A percentile compares a stretch with the other conserved stretches of the same genome.
Conservation (phyloP, 208 protist genomes). For the Trypanosoma mega region DNA sequence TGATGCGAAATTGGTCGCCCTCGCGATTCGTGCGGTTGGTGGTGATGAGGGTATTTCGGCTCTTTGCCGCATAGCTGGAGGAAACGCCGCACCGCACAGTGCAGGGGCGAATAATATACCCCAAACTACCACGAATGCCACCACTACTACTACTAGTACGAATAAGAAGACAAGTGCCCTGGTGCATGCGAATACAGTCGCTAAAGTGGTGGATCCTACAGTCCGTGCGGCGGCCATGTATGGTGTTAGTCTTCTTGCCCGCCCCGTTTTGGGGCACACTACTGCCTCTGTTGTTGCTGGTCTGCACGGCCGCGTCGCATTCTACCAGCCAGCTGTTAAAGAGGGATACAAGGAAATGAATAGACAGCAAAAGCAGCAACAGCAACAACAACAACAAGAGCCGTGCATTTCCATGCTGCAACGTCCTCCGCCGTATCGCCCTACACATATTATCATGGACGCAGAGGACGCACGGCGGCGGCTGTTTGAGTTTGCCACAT, state of each 20-base stretch:
- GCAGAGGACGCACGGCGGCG: constrained; percentile 27
- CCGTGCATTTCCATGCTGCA: too few relatives aligned
- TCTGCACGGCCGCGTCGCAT: constrained; percentile 7
- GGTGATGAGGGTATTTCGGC: constrained; percentile 28
- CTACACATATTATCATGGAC: constrained; percentile 53
- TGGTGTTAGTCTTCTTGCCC: constrained; percentile 43
- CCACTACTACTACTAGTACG: too few relatives aligned
- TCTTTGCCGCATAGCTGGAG: constrained; percentile 28
- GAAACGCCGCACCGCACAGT: too few relatives aligned
- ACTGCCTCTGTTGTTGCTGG: constrained; percentile 23
- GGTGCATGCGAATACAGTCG: not conserved
- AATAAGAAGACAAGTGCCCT: constrained; percentile 5
- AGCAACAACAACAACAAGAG: too few relatives aligned
- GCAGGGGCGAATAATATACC: too few relatives aligned
- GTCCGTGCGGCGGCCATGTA: constrained; percentile 32
- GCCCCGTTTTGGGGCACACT: constrained; percentile 57
- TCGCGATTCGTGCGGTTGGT: constrained; percentile 58
- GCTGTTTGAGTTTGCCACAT: constrained; percentile 31
- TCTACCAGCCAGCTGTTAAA: constrained; percentile 23
- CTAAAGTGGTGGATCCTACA: not conserved
- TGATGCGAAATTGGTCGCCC: constrained; percentile 38
- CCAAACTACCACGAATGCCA: too few relatives aligned
- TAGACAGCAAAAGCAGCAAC: too few relatives aligned
- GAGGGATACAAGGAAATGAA: constrained; percentile 10
- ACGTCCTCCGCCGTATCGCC: constrained; percentile 41